Evolutionary conservation across 176 grass and related monocot species (phyloP), one percentile per base, ranked within the genome.

Genomic region (Hordeum vulgare): DNA sequence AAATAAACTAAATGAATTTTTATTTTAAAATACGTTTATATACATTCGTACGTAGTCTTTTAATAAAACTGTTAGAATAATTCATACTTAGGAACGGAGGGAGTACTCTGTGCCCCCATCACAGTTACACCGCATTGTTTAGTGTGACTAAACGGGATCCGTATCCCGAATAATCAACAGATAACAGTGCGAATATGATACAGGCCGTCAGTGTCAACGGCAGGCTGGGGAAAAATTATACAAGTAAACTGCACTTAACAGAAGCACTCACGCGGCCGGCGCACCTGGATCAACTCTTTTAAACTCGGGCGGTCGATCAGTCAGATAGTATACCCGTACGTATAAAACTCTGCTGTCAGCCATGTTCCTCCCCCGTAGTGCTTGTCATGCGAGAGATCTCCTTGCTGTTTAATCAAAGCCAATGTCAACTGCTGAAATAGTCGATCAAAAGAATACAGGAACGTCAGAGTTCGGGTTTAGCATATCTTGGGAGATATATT

Each of bases 201-300:
- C 15, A 11, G 15, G 0, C 4, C 0, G 0, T 1, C 28, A 34
- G 33, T 35, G 29, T 66, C 29, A 34, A 35, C 28, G 28, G 5
- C 11, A 62, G 21, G 26, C 1, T 1, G 49, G 0, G 15, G 7
- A 0, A 54, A 2, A 21, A 54, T 20, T 54, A 20, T 54, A 0
- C 49, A 53, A 53, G 12, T 61, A 61, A 28, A 65, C 61, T 65
- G 9, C 26, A 13, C 26, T 29, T 27, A 17, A 12, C 25, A 63
- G 61, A 12, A 28, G 25, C 27, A 63, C 26, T 63, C 26, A 3
- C 59, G 27, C 27, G 28, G 7, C 61, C 49, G 49, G 28, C 0
- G 11, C 28, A 65, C 13, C 28, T 65, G 62, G 5, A 65, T 20
- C 2, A 66, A 65, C 17, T 65, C 2, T 34, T 20, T 34, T 33